Percentiles rank a stretch among this genome's conserved stretches.
These are phyloP conservation scores for Phalaenopsis aphrodite DNA, from an alignment of 106 monocot species.

Conservation along the genomic window DNA sequence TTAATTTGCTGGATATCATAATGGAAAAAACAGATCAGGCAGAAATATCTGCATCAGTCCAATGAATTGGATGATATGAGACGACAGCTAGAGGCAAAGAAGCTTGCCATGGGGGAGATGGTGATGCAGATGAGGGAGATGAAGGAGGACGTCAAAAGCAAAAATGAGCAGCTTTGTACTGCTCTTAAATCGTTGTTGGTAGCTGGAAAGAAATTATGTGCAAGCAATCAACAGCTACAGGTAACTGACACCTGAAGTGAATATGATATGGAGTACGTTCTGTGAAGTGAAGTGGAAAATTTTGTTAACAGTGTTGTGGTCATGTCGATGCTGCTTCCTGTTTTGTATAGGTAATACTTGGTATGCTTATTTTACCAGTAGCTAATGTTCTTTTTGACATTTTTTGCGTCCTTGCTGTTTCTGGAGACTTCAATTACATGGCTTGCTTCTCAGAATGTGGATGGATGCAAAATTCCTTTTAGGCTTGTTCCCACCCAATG, in stretches of 20 bases:
- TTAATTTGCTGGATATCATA: no score
- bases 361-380: not conserved
- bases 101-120: conserved; percentile 37
- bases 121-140: conserved; percentile 38
- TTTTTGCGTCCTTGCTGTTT: not conserved
- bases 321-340: not conserved
- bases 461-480: not conserved
- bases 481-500: no score
- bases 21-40: conserved; percentile 24
- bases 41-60: conserved; percentile 34
- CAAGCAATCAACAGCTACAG: conserved; percentile 59
- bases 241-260: conserved; percentile 19
- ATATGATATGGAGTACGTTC: not conserved
- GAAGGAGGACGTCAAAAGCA: conserved; percentile 29
- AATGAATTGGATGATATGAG: conserved; percentile 80
- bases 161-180: conserved; percentile 55
- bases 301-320: not conserved
- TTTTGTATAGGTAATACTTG: not conserved
- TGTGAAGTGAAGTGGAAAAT: not conserved
- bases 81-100: conserved; percentile 45
- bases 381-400: not conserved
- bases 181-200: conserved; percentile 44
- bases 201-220: conserved; percentile 57
- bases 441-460: not conserved
- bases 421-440: not conserved